Evolutionary conservation across 805 yeast genomes (phyloP).

Genomic region (Komagataella pastoris): DNA sequence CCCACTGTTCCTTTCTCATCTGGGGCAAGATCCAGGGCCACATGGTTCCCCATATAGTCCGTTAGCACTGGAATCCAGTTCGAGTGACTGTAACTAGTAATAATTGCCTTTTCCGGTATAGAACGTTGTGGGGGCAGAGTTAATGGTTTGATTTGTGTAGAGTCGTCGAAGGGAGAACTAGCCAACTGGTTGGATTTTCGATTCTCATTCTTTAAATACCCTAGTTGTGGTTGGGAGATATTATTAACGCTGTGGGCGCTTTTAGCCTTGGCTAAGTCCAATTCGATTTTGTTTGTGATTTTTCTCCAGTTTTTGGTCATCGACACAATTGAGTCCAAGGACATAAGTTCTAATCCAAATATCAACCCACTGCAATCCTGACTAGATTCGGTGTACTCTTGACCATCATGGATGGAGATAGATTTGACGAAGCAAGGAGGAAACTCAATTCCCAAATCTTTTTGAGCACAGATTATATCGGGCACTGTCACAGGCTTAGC

Average conservation of each 20-base stretch:
- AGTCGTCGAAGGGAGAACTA: not conserved
- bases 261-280: slow-evolving; percentile 9
- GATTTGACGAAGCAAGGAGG: slow-evolving; percentile 73
- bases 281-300: slow-evolving; percentile 35
- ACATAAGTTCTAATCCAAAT: slow-evolving; percentile 68
- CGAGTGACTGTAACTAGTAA: slow-evolving; percentile 63
- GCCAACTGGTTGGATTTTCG: not conserved
- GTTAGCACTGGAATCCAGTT: slow-evolving; percentile 85
- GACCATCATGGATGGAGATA: slow-evolving; percentile 74
- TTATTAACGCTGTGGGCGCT: slow-evolving; percentile 3
- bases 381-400: slow-evolving; percentile 45
- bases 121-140: slow-evolving; percentile 40
- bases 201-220: slow-evolving; percentile 8
- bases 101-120: slow-evolving; percentile 61
- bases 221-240: slow-evolving; percentile 7
- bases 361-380: slow-evolving; percentile 37
- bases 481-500: slow-evolving; percentile 48
- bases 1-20: slow-evolving; percentile 66
- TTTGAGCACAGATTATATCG: slow-evolving; percentile 68
- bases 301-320: slow-evolving; percentile 77
- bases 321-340: slow-evolving; percentile 60
- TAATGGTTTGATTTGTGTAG: slow-evolving; percentile 20
- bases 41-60: slow-evolving; percentile 78
- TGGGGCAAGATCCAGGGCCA: slow-evolving; percentile 76
- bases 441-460: slow-evolving; percentile 53